Percentiles rank a stretch among this genome's conserved stretches.
Evolutionary conservation across 805 yeast genomes (phyloP).

Genomic region (Kurtzmaniella fragi): DNA sequence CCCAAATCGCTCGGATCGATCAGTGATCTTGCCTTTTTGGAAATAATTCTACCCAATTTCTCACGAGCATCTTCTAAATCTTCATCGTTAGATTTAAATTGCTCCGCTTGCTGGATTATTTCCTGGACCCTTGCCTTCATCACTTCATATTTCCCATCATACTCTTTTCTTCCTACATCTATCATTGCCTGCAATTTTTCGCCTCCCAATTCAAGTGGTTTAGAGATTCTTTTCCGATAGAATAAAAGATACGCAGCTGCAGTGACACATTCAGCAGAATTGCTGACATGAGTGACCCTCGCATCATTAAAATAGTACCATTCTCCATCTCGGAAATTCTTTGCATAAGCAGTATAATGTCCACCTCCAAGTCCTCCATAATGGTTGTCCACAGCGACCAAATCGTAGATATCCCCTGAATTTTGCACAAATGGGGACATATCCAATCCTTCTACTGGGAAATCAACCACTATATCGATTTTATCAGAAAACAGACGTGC

Average conservation of each 20-base stretch:
- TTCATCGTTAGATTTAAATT: too few relatives aligned
- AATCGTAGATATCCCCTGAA: conserved; percentile 56
- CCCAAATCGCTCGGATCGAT: conserved; percentile 3
- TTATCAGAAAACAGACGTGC: conserved; percentile 84
- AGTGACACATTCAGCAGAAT: conserved; percentile 57
- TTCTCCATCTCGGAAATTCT: conserved; percentile 64
- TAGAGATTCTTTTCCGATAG: conserved; percentile 55
- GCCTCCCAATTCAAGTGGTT: conserved; percentile 41
- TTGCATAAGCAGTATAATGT: conserved; percentile 88
- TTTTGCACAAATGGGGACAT: conserved; percentile 50
- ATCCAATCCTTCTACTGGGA: conserved; percentile 82
- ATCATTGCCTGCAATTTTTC: conserved; percentile 37
- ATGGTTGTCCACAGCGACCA: conserved; percentile 92
- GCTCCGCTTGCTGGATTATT: not conserved
- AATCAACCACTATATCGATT: conserved; percentile 77
- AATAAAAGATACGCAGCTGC: conserved; percentile 86
- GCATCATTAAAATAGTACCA: conserved; percentile 95
- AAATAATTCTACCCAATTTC: too few relatives aligned
- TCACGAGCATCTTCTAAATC: too few relatives aligned
- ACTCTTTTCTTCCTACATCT: conserved; percentile 30
- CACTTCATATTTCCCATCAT: conserved; percentile 9
- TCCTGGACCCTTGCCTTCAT: not conserved
- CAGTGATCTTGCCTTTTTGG: conserved; percentile 2
- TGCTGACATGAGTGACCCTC: conserved; percentile 51
- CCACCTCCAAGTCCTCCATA: conserved; percentile 97